Base-by-base conservation (phyloP, 2,329 filamentous ascomycete genomes). In the Aspergillus piperis region DNA sequence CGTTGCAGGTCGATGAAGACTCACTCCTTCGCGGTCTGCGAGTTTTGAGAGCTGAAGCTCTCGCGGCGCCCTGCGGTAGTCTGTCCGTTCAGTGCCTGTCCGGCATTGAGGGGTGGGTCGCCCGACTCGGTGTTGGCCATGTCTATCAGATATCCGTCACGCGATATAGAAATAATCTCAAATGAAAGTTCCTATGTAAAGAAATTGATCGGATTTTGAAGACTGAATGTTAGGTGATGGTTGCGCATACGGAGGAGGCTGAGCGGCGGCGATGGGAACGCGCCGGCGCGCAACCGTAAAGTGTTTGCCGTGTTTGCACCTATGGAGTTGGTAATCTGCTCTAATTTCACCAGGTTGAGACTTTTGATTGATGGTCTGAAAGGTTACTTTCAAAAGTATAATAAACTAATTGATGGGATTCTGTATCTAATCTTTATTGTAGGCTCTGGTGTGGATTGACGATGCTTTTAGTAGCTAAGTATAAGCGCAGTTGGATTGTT, bases 21-120 rank as follows among this genome's bases (percentile, higher is more conserved):
- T 63, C 80, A 90, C 85, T 91, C 88, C 62, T 86, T 87, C 32
- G 89, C 89, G 15, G 89, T 92, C 68, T 91, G 89, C 1, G 89
- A 91, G 57, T 84, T 80, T 51, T 87, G 82, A 0, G 85, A 87
- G 51, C 67, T 68, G 59, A 76, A 69, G 67, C 76, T 78, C 59
- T 73, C 74, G 55, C 76, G 73, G 32, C 75, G 74, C 38, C 61
- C 63, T 32, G 54, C 59, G 10, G 25, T 61, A 58, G 62, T 58
- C 48, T 59, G 63, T 41, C 48, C 56, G 23, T 49, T 58, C 50
- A 49, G 63, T 19, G 58, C 48, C 42, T 58, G 61, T 19, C 63
- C 66, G 27, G 55, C 25, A 49, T 54, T 60, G n/a, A 60, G 30
- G 8, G 67, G 54, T 32, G 41, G 44, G 25, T 57, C 58, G 7